A percentile compares a stretch with the other conserved stretches of the same genome.
Evolutionary conservation across 2,329 filamentous ascomycete species (phyloP).

Genomic region (Trichoderma sp.): DNA sequence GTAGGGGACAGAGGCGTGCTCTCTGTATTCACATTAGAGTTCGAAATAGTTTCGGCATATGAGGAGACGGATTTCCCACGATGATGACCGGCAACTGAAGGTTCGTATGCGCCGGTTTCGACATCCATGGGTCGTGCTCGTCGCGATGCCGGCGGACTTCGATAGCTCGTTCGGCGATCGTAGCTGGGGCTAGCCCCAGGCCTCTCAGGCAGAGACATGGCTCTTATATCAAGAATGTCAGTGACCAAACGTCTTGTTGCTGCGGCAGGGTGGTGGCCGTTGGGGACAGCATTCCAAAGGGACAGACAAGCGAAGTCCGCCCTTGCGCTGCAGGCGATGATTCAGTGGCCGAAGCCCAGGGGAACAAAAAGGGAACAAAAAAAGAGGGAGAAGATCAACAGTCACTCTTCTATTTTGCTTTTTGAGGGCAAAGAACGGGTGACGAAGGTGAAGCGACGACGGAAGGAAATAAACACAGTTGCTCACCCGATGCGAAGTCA

Average conservation of each 20-base stretch:
- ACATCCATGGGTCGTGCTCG: constrained; percentile 65
- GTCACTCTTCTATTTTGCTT: not conserved
- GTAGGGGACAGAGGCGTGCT: constrained; percentile 53
- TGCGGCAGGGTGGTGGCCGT: not conserved
- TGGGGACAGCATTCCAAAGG: constrained; percentile 10
- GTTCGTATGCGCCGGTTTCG: constrained; percentile 59
- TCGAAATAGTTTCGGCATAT: constrained; percentile 55
- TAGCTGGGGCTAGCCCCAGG: constrained; percentile 61
- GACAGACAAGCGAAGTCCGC: constrained; percentile 6
- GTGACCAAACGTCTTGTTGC: constrained; percentile 6
- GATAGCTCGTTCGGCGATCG: constrained; percentile 62
- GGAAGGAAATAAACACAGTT: not conserved
- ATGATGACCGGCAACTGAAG: constrained; percentile 43
- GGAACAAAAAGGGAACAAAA: not conserved
- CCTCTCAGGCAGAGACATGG: constrained; percentile 62
- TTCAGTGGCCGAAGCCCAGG: constrained; percentile 3
- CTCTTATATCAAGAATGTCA: constrained; percentile 31
- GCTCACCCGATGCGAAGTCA: constrained; percentile 16
- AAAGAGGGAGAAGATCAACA: not conserved
- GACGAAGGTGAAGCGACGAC: not conserved
- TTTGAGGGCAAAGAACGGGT: not conserved
- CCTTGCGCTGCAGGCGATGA: constrained; percentile 8
- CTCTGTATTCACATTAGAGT: constrained; percentile 56
- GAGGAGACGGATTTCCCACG: constrained; percentile 58
- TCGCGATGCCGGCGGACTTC: constrained; percentile 65